These are phyloP conservation scores for Clarireedia monteithiana DNA, from an alignment of 2,329 filamentous ascomycete species.

Conservation along the genomic window DNA sequence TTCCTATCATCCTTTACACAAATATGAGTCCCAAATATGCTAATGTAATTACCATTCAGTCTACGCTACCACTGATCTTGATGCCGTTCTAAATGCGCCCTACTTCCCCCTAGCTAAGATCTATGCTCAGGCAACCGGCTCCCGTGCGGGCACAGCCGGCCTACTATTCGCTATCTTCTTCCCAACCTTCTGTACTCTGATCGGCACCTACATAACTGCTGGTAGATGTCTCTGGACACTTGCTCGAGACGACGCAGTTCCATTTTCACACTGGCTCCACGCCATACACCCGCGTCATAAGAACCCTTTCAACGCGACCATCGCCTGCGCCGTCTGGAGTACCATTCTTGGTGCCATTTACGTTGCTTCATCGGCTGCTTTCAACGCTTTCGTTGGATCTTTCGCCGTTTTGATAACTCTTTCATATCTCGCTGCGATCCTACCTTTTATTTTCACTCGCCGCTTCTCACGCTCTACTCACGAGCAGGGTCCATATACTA, in stretches of 20 bases:
- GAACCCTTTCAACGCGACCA: conserved; percentile 48
- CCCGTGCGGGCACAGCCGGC: conserved; percentile 41
- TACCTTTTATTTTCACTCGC: conserved; percentile 45
- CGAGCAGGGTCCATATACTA: conserved; percentile 12
- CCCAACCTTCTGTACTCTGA: conserved; percentile 42
- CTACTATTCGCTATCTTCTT: conserved; percentile 47
- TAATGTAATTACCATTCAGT: conserved; percentile 27
- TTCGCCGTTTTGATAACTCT: conserved; percentile 47
- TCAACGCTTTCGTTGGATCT: conserved; percentile 56
- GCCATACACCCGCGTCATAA: conserved; percentile 38
- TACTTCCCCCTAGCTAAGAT: conserved; percentile 60
- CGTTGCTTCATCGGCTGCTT: conserved; percentile 57
- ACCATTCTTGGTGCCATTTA: conserved; percentile 57
- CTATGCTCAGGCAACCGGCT: conserved; percentile 51
- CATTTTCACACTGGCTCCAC: conserved; percentile 41
- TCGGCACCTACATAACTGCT: conserved; percentile 51
- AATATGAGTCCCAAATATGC: neutral
- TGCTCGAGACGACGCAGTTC: conserved; percentile 48
- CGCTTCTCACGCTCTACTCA: conserved; percentile 22
- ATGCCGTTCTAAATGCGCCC: conserved; percentile 41
- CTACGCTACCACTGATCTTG: conserved; percentile 48
- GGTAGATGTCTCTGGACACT: conserved; percentile 58
- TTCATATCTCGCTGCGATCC: conserved; percentile 56
- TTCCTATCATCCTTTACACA: neutral
- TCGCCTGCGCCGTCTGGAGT: conserved; percentile 41